phyloP scores from a whole-genome alignment of 768 basidiomycete species.

The Phallus indusiatus region DNA sequence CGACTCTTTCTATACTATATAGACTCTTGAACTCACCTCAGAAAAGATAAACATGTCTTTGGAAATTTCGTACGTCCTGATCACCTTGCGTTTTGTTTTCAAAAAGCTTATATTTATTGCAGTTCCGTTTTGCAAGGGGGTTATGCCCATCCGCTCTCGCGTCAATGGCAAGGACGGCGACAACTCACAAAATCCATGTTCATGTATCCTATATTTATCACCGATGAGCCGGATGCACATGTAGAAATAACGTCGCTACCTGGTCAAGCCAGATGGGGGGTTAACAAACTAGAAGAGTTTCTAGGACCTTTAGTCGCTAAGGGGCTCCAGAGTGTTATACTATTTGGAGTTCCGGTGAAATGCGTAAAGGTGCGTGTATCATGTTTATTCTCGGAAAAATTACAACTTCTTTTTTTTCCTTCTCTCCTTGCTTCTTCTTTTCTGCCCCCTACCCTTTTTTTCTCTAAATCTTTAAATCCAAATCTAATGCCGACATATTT shows the following conservation, averaged over 20 bases:
- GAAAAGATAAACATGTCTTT: neutral
- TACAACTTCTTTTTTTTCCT: neutral
- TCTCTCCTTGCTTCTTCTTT: neutral
- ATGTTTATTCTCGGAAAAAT: neutral
- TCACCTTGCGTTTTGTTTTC: neutral
- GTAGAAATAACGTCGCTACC: constrained; percentile 71
- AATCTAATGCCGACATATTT: neutral
- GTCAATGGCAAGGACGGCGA: constrained; percentile 78
- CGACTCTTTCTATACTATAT: neutral
- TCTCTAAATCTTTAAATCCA: neutral
- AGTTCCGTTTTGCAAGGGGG: constrained; percentile 86
- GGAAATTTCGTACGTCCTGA: constrained; percentile 4
- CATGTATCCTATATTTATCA: constrained; percentile 99
- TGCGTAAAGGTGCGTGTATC: constrained; percentile 55
- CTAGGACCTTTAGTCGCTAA: constrained; percentile 81
- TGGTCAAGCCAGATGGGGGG: constrained; percentile 87
- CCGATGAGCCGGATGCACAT: constrained; percentile 83
- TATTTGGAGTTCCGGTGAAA: constrained; percentile 87
- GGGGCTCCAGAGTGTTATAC: constrained; percentile 83
- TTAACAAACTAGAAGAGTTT: constrained; percentile 87
- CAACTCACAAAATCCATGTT: constrained; percentile 85
- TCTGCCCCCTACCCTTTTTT: neutral
- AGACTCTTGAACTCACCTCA: neutral
- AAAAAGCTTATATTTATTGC: constrained; percentile 2
- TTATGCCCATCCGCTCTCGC: constrained; percentile 84